Conservation (phyloP, 2,329 filamentous ascomycete species). For the Aspergillus hiratsukae region DNA sequence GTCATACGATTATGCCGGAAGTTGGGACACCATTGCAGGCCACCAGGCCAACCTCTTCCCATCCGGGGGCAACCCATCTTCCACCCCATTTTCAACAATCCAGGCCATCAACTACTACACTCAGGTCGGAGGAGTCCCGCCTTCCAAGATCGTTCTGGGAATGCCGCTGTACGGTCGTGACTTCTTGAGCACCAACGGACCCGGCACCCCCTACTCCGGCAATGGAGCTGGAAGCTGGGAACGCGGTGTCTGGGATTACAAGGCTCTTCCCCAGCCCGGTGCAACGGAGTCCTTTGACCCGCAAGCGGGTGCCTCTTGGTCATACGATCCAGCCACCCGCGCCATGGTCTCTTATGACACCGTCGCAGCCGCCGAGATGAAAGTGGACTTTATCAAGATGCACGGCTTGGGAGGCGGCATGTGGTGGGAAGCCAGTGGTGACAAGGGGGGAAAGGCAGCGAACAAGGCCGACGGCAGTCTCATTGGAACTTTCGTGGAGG, state of each 20-base stretch:
- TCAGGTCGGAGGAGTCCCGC: slow-evolving; percentile 53
- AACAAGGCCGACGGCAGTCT: slow-evolving; percentile 53
- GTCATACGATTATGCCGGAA: slow-evolving; percentile 83
- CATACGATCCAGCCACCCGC: slow-evolving; percentile 60
- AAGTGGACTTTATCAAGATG: slow-evolving; percentile 66
- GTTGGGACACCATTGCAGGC: slow-evolving; percentile 67
- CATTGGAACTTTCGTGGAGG: slow-evolving; percentile 53
- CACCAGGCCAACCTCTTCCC: slow-evolving; percentile 79
- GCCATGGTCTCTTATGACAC: slow-evolving; percentile 72
- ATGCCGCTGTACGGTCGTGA: slow-evolving; percentile 94
- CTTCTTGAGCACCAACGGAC: slow-evolving; percentile 74
- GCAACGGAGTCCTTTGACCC: slow-evolving; percentile 61
- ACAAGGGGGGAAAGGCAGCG: slow-evolving; percentile 54
- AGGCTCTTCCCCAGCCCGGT: slow-evolving; percentile 68
- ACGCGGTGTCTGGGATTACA: slow-evolving; percentile 81
- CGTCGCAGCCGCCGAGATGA: slow-evolving; percentile 57
- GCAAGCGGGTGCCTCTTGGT: slow-evolving; percentile 67
- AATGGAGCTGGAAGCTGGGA: slow-evolving; percentile 75
- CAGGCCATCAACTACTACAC: slow-evolving; percentile 69
- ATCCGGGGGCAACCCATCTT: slow-evolving; percentile 53
- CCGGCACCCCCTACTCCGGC: slow-evolving; percentile 66
- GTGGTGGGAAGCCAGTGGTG: slow-evolving; percentile 92
- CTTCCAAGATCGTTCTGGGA: slow-evolving; percentile 76
- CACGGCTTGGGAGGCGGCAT: slow-evolving; percentile 76
- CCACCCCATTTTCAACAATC: slow-evolving; percentile 74